Base-by-base conservation (phyloP, 2,329 filamentous ascomycete genomes). In the Zymoseptoria crescenta region DNA sequence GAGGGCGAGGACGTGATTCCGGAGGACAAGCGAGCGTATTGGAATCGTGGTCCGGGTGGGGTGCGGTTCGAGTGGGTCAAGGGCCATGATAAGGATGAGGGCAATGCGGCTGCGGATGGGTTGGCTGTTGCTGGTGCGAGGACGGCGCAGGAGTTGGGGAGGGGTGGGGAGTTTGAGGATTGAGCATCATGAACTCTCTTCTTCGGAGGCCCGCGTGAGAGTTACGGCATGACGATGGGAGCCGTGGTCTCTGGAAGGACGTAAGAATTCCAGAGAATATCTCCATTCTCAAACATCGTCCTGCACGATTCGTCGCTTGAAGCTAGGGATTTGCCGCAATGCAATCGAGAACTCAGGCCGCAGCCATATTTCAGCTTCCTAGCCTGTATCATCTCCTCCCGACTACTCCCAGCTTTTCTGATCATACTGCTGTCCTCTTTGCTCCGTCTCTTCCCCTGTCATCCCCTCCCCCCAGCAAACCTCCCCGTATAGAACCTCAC, bases 51-150 rank as follows among this genome's bases (percentile, higher is more conserved):
- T 10, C 64, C 69, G 3, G 71, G 69, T 6, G 66, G 68, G 9
- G 72, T 74, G 48, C 76, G 82, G 56, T 94, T 96, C 69, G 81
- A 86, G 63, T 97, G 92, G 92, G 85, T 96, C 52, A 96, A 96
- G 75, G 94, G 91, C 0, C 94, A 99, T 72, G 81, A 81, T 27
- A 79, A 80, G 51, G 80, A 90, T 65, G 73, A 77, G 3, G 92
- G 93, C 1, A 97, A 97, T 69, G 79, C 84, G 51, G 88, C 85
- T 10, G 94, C 94, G 1, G 93, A 97, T 77, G 74, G 74, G 61
- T 77, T 96, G 62, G 92, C 92, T 1, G 87, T 90, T 35, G 77
- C 79, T 58, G 88, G 86, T 0, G 86, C 88, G 19, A 76, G 75
- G 64, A 71, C 69, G 50, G 74, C 72, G 35, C 69, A 64, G 59